Evolutionary conservation across 2,329 filamentous ascomycete genomes (phyloP).

Genomic region (Clonostachys sp.): DNA sequence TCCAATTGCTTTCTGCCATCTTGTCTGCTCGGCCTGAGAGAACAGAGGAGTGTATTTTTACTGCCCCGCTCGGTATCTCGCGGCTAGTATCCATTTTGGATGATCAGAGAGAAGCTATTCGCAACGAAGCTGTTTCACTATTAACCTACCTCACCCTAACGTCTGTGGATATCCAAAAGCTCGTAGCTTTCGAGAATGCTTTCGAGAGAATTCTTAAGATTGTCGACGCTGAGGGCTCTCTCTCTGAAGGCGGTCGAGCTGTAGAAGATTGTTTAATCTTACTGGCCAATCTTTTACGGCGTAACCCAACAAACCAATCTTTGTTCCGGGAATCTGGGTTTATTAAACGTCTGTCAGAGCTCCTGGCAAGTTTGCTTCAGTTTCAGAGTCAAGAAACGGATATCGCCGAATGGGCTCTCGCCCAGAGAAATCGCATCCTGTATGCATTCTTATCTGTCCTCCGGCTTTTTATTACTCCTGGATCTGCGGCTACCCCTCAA

Average conservation of each 20-base stretch:
- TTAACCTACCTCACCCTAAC: constrained; percentile 84
- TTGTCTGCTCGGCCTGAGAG: constrained; percentile 80
- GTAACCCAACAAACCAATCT: constrained; percentile 89
- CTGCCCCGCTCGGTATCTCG: constrained; percentile 82
- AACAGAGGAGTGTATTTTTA: constrained; percentile 91
- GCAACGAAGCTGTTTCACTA: constrained; percentile 83
- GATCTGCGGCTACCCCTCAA: constrained; percentile 73
- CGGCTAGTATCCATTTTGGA: constrained; percentile 80
- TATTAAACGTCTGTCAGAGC: constrained; percentile 63
- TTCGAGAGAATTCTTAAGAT: constrained; percentile 84
- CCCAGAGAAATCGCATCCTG: constrained; percentile 81
- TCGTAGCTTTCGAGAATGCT: constrained; percentile 92
- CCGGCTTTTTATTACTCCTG: constrained; percentile 76
- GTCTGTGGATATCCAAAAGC: constrained; percentile 85
- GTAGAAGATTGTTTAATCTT: constrained; percentile 93
- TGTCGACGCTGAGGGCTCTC: constrained; percentile 74
- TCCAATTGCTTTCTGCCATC: constrained; percentile 86
- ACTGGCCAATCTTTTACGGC: constrained; percentile 79
- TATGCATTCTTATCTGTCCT: constrained; percentile 87
- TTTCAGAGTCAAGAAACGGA: constrained; percentile 48
- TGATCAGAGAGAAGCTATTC: constrained; percentile 79
- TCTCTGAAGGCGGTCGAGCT: constrained; percentile 77
- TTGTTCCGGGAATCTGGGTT: constrained; percentile 89
- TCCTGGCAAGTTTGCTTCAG: constrained; percentile 59
- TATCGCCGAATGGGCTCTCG: constrained; percentile 69